Evolutionary conservation across 2,329 filamentous ascomycete species (phyloP).

Genomic region (Penicillium sp.): DNA sequence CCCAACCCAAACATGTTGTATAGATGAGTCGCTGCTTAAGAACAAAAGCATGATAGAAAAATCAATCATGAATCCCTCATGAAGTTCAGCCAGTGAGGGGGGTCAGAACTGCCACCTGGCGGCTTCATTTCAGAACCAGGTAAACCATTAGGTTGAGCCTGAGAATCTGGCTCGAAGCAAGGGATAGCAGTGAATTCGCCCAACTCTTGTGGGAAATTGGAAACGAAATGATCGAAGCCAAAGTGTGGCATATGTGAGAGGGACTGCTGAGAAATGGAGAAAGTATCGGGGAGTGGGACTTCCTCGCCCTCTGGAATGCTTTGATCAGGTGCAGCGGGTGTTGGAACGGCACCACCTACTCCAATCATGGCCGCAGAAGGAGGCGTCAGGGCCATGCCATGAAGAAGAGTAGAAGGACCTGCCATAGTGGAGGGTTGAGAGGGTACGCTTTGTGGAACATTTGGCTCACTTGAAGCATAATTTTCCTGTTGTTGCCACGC

Average conservation of each 20-base stretch:
- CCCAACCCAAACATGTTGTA: background rate
- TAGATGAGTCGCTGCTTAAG: background rate
- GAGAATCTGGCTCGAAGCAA: slow-evolving; percentile 37
- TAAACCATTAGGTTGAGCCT: slow-evolving; percentile 16
- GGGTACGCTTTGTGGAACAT: slow-evolving; percentile 8
- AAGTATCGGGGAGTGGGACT: slow-evolving; percentile 27
- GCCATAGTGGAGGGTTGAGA: slow-evolving; percentile 10
- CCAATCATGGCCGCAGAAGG: slow-evolving; percentile 10
- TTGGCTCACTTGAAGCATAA: slow-evolving; percentile 10
- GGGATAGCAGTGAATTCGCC: slow-evolving; percentile 42
- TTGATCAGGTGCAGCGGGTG: slow-evolving; percentile 7
- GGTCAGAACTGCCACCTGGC: slow-evolving; percentile 21
- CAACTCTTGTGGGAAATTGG: slow-evolving; percentile 41
- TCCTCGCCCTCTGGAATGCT: slow-evolving; percentile 23
- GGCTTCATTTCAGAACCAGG: slow-evolving; percentile 26
- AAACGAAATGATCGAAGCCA: slow-evolving; percentile 40
- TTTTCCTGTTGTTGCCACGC: slow-evolving; percentile 25
- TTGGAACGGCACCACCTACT: slow-evolving; percentile 2
- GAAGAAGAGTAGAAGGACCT: slow-evolving; percentile 14
- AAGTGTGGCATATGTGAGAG: slow-evolving; percentile 34
- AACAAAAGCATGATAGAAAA: background rate
- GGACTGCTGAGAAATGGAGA: slow-evolving; percentile 28
- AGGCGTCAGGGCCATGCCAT: slow-evolving; percentile 23
- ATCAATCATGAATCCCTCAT: slow-evolving; percentile 25
- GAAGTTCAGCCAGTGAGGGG: slow-evolving; percentile 36